Conservation (phyloP, 2,329 filamentous ascomycete genomes). For the Diaporthe vaccinii region DNA sequence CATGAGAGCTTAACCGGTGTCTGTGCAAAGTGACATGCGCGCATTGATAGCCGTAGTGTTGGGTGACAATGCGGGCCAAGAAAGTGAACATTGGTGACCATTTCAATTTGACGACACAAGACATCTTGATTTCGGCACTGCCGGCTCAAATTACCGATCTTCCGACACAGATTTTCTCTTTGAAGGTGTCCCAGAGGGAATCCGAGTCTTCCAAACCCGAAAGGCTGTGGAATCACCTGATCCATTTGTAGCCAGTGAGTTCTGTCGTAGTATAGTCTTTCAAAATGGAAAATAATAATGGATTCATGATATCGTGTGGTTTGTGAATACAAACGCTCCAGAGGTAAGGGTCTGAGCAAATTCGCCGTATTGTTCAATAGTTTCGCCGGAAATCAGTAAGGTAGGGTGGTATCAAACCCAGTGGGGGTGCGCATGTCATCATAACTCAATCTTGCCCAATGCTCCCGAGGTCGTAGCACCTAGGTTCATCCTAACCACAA, state of each 20-base stretch:
- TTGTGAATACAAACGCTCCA: not conserved
- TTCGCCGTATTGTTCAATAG: not conserved
- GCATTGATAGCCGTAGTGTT: constrained; percentile 9
- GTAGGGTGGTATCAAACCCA: constrained; percentile 1
- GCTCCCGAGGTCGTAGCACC: not conserved
- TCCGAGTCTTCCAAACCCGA: too few relatives aligned
- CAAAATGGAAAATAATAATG: too few relatives aligned
- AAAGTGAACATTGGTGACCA: not conserved
- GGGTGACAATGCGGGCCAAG: constrained; percentile 5
- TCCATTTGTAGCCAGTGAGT: not conserved
- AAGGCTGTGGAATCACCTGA: not conserved
- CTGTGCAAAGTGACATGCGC: constrained; percentile 16
- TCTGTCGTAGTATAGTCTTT: too few relatives aligned
- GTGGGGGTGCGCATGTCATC: not conserved
- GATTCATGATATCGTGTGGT: too few relatives aligned
- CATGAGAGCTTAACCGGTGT: not conserved
- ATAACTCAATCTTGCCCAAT: constrained; percentile 10
- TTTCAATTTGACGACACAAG: too few relatives aligned
- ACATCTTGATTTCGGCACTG: not conserved
- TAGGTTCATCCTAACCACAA: constrained; percentile 1
- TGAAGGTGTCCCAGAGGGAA: not conserved
- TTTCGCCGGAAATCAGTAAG: not conserved
- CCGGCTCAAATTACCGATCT: not conserved
- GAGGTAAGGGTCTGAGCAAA: not conserved
- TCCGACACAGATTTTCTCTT: not conserved